Percentiles rank a stretch among this genome's conserved stretches.
Conservation (phyloP, 352 stramenopile genomes). For the Globisporangium ultimum region DNA sequence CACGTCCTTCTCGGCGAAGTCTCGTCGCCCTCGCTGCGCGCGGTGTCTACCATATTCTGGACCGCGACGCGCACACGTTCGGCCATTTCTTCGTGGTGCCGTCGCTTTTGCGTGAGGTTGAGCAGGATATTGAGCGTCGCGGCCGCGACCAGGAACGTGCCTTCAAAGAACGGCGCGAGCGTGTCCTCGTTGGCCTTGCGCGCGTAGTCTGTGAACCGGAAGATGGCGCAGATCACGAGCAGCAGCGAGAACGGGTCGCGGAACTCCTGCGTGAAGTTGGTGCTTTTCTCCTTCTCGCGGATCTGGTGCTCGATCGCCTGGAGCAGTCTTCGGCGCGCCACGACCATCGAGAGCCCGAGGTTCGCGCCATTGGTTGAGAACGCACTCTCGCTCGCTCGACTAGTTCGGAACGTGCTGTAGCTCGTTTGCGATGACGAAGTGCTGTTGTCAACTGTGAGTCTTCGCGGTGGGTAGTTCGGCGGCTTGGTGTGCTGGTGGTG, state of each 20-base stretch:
- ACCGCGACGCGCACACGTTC: constrained; percentile 71
- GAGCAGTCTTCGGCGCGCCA: constrained; percentile 52
- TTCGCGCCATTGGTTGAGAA: constrained; percentile 3
- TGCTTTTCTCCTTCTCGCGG: constrained; percentile 59
- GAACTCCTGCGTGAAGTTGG: constrained; percentile 67
- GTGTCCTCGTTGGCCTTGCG: constrained; percentile 23
- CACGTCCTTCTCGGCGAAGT: constrained; percentile 14
- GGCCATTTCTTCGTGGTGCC: constrained; percentile 74
- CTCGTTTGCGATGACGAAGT: neutral
- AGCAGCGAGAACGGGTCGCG: constrained; percentile 68
- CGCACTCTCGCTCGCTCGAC: constrained; percentile 1
- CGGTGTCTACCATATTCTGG: constrained; percentile 42
- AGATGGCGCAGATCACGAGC: constrained; percentile 59
- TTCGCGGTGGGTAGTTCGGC: constrained; percentile 11
- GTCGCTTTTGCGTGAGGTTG: constrained; percentile 61
- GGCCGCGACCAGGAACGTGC: constrained; percentile 50
- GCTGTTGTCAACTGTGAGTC: neutral
- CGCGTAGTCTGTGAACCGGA: constrained; percentile 52
- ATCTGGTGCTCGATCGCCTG: constrained; percentile 69
- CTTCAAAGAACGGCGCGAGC: constrained; percentile 42
- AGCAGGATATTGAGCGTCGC: constrained; percentile 60
- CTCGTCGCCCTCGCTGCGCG: neutral
- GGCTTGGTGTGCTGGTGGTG: constrained; percentile 10
- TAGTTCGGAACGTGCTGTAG: constrained; percentile 13
- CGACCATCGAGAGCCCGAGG: constrained; percentile 50